phyloP scores from a whole-genome alignment of 2,329 filamentous ascomycete species.

The Ophiosphaerella korrae region DNA sequence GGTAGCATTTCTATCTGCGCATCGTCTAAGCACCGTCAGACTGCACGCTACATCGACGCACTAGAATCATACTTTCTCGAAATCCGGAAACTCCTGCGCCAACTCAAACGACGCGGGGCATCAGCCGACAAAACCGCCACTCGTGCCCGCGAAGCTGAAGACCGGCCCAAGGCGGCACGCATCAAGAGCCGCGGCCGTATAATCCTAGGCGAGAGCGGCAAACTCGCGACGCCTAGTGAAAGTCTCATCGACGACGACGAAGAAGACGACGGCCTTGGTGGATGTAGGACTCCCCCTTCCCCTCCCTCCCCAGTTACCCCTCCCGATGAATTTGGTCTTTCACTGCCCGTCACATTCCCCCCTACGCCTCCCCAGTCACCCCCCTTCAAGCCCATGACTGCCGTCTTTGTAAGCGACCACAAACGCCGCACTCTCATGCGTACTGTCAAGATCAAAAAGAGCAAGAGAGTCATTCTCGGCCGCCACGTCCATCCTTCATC shows the following conservation, averaged over 20 bases:
- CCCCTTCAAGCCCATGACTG: slow-evolving; percentile 40
- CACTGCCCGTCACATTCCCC: slow-evolving; percentile 21
- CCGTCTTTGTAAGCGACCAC: slow-evolving; percentile 37
- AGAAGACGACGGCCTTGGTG: slow-evolving; percentile 87
- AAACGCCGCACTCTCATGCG: slow-evolving; percentile 22
- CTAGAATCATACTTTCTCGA: slow-evolving; percentile 90
- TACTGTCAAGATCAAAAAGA: slow-evolving; percentile 22
- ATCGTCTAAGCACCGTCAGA: slow-evolving; percentile 91
- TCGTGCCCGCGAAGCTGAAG: slow-evolving; percentile 67
- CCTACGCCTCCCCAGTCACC: slow-evolving; percentile 45
- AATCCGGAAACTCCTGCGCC: slow-evolving; percentile 80
- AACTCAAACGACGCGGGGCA: slow-evolving; percentile 64
- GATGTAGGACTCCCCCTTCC: slow-evolving; percentile 66
- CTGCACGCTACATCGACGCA: slow-evolving; percentile 84
- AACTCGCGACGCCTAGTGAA: slow-evolving; percentile 61
- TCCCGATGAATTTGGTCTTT: slow-evolving; percentile 25
- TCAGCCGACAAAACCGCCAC: slow-evolving; percentile 60
- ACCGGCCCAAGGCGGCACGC: slow-evolving; percentile 53
- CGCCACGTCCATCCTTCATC: slow-evolving; percentile 23
- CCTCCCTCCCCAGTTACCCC: slow-evolving; percentile 25
- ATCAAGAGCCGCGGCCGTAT: slow-evolving; percentile 75
- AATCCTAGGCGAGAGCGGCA: slow-evolving; percentile 66
- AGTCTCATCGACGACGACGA: slow-evolving; percentile 70
- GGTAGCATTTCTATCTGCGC: slow-evolving; percentile 89
- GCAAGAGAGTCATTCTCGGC: slow-evolving; percentile 23